phyloP scores from a whole-genome alignment of 306 rosid genomes.

The Canavalia ensiformis region DNA sequence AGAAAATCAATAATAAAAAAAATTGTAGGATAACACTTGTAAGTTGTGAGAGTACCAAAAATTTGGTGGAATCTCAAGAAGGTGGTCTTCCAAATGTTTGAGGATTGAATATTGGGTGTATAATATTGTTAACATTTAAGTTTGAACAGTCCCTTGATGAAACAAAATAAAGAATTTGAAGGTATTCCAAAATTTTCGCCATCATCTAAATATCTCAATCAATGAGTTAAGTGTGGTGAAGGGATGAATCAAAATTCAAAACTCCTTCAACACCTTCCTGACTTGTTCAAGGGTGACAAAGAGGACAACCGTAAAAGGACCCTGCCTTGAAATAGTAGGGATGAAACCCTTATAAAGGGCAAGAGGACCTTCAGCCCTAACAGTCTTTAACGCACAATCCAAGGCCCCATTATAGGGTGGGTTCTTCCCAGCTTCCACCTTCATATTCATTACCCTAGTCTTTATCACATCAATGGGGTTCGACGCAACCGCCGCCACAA shows the following conservation, averaged over 20 bases:
- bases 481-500: slow-evolving; percentile 90
- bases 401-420: slow-evolving; percentile 78
- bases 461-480: slow-evolving; percentile 93
- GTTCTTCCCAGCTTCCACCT: slow-evolving; percentile 63
- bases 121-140: not conserved
- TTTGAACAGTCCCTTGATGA: not conserved
- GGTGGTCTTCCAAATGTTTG: not conserved
- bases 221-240: not conserved
- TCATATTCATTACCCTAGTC: slow-evolving; percentile 94
- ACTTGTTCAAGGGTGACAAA: slow-evolving; percentile 91
- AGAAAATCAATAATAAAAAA: no score
- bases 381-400: slow-evolving; percentile 80
- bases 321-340: slow-evolving; percentile 87
- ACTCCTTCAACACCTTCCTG: slow-evolving; percentile 67
- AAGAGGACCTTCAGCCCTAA: slow-evolving; percentile 79
- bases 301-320: slow-evolving; percentile 87
- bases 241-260: slow-evolving; percentile 45
- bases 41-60: no score
- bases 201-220: slow-evolving; percentile 6
- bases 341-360: slow-evolving; percentile 89
- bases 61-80: not conserved
- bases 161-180: not conserved
- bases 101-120: not conserved
- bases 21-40: no score
- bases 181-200: slow-evolving; percentile 1